Percentiles rank a stretch among this genome's conserved stretches.
phyloP scores from a whole-genome alignment of 208 protist genomes.

The Crithidia fasciculata region DNA sequence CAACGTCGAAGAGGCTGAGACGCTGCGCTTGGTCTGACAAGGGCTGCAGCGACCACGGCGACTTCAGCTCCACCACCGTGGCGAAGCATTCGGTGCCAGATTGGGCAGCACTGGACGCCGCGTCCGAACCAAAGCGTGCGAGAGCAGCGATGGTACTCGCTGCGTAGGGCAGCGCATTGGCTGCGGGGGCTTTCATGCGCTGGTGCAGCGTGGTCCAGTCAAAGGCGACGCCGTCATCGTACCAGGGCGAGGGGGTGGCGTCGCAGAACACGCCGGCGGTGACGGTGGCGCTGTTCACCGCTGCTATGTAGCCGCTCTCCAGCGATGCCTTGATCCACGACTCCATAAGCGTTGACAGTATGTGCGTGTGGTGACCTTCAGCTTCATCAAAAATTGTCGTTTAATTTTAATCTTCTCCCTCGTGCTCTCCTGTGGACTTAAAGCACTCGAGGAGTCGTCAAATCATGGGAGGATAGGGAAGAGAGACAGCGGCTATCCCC shows the following conservation, averaged over 20 bases:
- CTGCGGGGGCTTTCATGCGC: slow-evolving; percentile 21
- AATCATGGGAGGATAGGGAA: no score
- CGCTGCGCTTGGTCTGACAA: slow-evolving; percentile 56
- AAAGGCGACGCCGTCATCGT: slow-evolving; percentile 65
- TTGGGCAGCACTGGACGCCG: not conserved
- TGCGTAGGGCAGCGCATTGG: not conserved
- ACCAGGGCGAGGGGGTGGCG: slow-evolving; percentile 54
- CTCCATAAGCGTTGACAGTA: slow-evolving; percentile 32
- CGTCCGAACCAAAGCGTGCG: slow-evolving; percentile 8
- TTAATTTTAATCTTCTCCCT: no score
- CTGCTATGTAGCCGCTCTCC: slow-evolving; percentile 28
- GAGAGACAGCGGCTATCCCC: no score
- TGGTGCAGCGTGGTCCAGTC: slow-evolving; percentile 70
- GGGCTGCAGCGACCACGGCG: slow-evolving; percentile 57
- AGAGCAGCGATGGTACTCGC: not conserved
- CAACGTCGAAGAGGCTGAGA: slow-evolving; percentile 49
- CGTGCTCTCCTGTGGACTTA: no score
- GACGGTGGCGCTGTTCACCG: slow-evolving; percentile 13
- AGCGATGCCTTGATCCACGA: slow-evolving; percentile 42
- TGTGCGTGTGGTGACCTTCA: no score
- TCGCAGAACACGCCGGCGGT: slow-evolving; percentile 47
- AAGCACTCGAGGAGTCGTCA: no score
- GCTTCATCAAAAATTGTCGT: no score
- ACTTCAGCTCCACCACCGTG: slow-evolving; percentile 54
- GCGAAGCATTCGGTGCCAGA: slow-evolving; percentile 17